Evolutionary conservation across 2,329 filamentous ascomycete genomes (phyloP), one percentile per base, ranked within the genome.

Genomic region (Aspergillus chevalieri): DNA sequence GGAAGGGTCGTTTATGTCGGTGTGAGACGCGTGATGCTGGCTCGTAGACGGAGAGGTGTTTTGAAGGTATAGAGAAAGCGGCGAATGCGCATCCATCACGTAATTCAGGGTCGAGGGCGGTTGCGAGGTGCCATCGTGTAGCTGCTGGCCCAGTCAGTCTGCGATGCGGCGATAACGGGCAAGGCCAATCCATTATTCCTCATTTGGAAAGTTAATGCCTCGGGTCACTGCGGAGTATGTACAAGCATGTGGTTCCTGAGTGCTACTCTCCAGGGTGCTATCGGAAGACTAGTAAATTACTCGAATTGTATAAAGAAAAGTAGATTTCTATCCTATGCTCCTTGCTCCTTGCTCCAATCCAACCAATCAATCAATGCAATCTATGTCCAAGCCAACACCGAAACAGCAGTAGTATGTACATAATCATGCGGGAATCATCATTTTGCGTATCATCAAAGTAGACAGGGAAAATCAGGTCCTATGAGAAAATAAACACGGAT

Each of bases 11-110:
- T 12, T 44, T 51, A 42, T 58, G 51, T 45, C 46, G 43, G 42
- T 52, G 44, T 48, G 15, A 58, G 54, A 17, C 52, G 51, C 34
- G 45, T 46, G 19, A 55, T 43, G 41, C 43, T 59, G 39, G 42
- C 48, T 0, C 52, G 54, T 4, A 55, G 36, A 6, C 39, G 43
- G 21, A 57, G 55, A 7, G 53, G 52, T 24, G 51, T 47, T 47
- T 54, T 28, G 17, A 44, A 46, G 14, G n/a, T 33, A 21, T 30
- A 36, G 24, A 54, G 39, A 12, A 48, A 50, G 3, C 44, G 45
- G 43, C 49, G 48, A 42, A 53, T 38, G 17, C 54, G 51, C 46
- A 49, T 51, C 50, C 49, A 52, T 49, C 52, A 50, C 10, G 49
- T 53, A n/a, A 55, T 47, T 38, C 43, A 45, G 7, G 44, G 46